Evolutionary conservation across 208 protist species (phyloP), one percentile per base, ranked within the genome.

Genomic region (Naegleria fowleri): DNA sequence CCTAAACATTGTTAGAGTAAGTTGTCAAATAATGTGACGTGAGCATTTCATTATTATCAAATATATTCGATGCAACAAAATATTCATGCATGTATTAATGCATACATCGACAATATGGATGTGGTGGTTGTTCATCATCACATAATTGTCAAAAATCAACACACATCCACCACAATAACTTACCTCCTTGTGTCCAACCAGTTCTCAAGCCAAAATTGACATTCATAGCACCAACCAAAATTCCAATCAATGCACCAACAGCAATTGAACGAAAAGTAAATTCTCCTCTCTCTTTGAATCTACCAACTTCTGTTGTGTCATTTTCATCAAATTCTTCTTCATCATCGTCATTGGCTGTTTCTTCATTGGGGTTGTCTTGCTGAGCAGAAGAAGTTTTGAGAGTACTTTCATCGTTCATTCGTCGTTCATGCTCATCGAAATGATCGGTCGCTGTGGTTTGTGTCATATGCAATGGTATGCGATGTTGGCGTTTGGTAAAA

Each of bases 171-270:
- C 43, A 67, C 55, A 29, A 19, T 29, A 36, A 79, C 67, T 79
- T 36, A 79, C 84, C 84, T 52, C 84, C 84, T 55, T 87, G 84
- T 38, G 40, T 55, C 84, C 84, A 87, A 43, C 84, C 84, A 11
- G 84, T 87, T 87, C 40, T 43, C 22, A 87, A 52, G 15, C 84
- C 84, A 52, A 87, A 87, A 52, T 87, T 87, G 5, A 87, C 84
- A 52, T 87, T 87, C 84, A 87, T 87, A 0, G 40, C 84, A 36
- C n/a, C 84, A 40, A 87, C 84, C 22, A 87, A 41, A 36, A 87
- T 33, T 52, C 84, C 84, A 36, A 87, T 87, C 11, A 87, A 40
- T 38, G 6, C 7, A n/a, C 84, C 84, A 52, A 52, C 40, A 52
- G 51, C 29, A 55, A 87, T n/a, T 0, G 84, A 0, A 29, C 84